A percentile compares a stretch with the other conserved stretches of the same genome.
Conservation (phyloP, 352 stramenopile species). For the Hyaloperonospora arabidopsidis region DNA sequence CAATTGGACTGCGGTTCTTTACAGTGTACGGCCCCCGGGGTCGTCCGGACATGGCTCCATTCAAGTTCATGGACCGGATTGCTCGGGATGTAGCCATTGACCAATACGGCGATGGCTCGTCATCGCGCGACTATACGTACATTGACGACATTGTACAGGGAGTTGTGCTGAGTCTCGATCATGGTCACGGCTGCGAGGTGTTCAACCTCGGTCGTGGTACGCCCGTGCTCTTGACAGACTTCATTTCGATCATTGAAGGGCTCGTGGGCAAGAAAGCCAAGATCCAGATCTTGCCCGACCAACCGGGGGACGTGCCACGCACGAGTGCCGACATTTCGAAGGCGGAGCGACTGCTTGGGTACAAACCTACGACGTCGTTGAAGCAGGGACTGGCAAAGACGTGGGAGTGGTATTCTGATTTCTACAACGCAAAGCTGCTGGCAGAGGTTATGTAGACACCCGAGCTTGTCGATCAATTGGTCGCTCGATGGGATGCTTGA, state of each 20-base stretch:
- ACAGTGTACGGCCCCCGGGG: constrained; percentile 96
- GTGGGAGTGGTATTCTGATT: constrained; percentile 89
- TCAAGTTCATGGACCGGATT: constrained; percentile 97
- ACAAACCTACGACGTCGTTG: constrained; percentile 90
- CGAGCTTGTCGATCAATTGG: no score
- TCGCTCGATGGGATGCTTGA: no score
- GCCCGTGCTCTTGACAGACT: constrained; percentile 89
- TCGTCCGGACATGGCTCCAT: constrained; percentile 96
- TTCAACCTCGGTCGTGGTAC: constrained; percentile 96
- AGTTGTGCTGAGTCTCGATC: constrained; percentile 75
- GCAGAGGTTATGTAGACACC: no score
- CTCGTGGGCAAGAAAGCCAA: constrained; percentile 90
- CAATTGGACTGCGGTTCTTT: constrained; percentile 96
- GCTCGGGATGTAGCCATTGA: constrained; percentile 88
- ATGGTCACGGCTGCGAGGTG: constrained; percentile 83
- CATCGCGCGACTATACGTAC: constrained; percentile 96
- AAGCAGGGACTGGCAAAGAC: constrained; percentile 90
- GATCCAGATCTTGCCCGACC: constrained; percentile 90
- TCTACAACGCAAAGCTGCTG: constrained; percentile 26
- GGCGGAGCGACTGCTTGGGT: constrained; percentile 91
- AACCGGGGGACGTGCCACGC: constrained; percentile 93
- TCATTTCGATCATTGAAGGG: constrained; percentile 93
- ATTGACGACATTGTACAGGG: constrained; percentile 97
- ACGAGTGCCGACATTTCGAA: constrained; percentile 96
- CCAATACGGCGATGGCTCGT: constrained; percentile 94